phyloP scores from a whole-genome alignment of 192 early-diverging fungal species.

The Chytriomyces confervae region DNA sequence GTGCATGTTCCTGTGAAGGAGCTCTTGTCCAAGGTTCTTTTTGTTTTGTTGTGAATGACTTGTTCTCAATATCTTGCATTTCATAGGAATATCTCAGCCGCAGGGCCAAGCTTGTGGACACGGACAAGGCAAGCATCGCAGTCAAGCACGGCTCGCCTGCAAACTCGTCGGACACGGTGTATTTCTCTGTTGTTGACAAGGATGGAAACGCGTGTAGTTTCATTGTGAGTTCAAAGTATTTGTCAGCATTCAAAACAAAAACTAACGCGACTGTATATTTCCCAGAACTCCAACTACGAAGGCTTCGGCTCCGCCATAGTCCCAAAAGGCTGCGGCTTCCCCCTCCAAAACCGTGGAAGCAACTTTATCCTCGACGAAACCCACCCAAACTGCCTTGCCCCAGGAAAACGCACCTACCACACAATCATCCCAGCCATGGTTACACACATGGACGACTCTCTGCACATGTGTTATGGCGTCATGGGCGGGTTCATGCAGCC shows the following conservation, averaged over 20 bases:
- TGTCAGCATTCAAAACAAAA: too few species aligned
- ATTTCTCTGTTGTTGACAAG: slow-evolving; percentile 73
- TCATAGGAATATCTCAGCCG: slow-evolving; percentile 54
- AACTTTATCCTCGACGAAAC: slow-evolving; percentile 65
- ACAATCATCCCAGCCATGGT: slow-evolving; percentile 70
- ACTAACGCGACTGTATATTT: too few species aligned
- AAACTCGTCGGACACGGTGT: slow-evolving; percentile 74
- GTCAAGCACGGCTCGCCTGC: slow-evolving; percentile 64
- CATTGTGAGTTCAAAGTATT: slow-evolving; percentile 48
- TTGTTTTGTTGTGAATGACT: too few species aligned
- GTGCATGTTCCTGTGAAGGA: slow-evolving; percentile 56
- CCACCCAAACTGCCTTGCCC: slow-evolving; percentile 70
- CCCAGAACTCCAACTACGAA: slow-evolving; percentile 22
- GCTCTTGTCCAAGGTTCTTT: slow-evolving; percentile 52
- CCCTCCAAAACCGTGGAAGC: slow-evolving; percentile 72
- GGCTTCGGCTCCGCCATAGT: slow-evolving; percentile 54
- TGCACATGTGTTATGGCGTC: slow-evolving; percentile 58
- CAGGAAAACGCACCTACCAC: slow-evolving; percentile 77
- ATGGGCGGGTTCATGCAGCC: slow-evolving; percentile 87
- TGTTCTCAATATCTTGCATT: too few species aligned
- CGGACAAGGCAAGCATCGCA: slow-evolving; percentile 52
- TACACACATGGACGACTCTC: slow-evolving; percentile 31
- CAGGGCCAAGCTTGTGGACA: slow-evolving; percentile 64
- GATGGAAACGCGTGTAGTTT: slow-evolving; percentile 85
- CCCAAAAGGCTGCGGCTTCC: slow-evolving; percentile 67